These are phyloP conservation scores for Jackrogersella minutella DNA, from an alignment of 495 filamentous ascomycete genomes.

Conservation along the genomic window DNA sequence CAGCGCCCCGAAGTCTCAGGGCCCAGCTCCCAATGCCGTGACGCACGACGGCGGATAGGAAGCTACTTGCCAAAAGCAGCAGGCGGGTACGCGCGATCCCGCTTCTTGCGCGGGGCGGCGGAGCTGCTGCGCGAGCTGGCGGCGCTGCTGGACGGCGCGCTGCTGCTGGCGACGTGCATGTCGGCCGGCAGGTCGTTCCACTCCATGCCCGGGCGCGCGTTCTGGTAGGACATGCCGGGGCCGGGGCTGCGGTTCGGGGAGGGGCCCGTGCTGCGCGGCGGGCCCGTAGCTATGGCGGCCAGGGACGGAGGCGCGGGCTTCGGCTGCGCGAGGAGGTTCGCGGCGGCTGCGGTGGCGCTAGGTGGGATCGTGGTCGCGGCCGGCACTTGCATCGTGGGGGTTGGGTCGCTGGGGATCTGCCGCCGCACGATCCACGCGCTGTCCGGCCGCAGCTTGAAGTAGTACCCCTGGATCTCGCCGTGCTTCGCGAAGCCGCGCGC, in stretches of 20 bases:
- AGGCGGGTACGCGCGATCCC: constrained; percentile 58
- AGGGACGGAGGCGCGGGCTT: neutral
- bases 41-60: no score
- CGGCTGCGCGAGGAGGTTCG: constrained; percentile 38
- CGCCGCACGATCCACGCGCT: constrained; percentile 78
- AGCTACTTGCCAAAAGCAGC: constrained; percentile 58
- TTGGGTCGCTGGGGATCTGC: constrained; percentile 37
- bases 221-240: constrained; percentile 56
- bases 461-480: constrained; percentile 74
- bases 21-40: neutral
- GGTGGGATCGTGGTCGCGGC: neutral
- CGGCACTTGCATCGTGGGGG: neutral
- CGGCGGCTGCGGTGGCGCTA: constrained; percentile 44
- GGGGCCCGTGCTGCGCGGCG: constrained; percentile 21
- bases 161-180: constrained; percentile 47
- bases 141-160: constrained; percentile 47
- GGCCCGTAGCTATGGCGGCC: constrained; percentile 5
- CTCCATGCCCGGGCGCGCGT: constrained; percentile 58
- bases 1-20: no score
- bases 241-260: constrained; percentile 35
- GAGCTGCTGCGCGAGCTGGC: constrained; percentile 60
- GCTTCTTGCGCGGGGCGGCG: constrained; percentile 54
- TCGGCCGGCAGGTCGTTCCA: constrained; percentile 66
- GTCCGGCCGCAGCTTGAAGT: constrained; percentile 80
- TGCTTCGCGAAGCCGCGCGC: constrained; percentile 75